Percentiles rank a stretch among this genome's conserved stretches.
Conservation (phyloP, 495 filamentous ascomycete genomes). For the Lasiosphaeris hirsuta region DNA sequence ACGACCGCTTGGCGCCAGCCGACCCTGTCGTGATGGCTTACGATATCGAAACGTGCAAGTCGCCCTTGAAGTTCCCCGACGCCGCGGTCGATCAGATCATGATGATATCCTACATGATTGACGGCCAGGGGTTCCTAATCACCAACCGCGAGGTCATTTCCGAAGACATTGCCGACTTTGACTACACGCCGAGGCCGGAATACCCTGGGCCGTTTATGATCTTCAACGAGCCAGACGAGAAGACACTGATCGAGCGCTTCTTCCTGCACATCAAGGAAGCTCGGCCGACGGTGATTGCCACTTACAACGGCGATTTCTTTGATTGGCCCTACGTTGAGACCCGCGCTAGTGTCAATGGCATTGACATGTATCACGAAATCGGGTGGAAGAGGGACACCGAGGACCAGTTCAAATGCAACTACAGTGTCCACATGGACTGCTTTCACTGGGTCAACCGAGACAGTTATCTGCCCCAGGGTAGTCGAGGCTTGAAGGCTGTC, state of each 20-base stretch:
- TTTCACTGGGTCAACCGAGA: constrained; percentile 99
- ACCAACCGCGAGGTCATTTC: constrained; percentile 98
- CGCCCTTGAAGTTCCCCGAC: constrained; percentile 97
- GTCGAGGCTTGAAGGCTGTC: constrained; percentile 94
- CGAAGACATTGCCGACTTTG: constrained; percentile 95
- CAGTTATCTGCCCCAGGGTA: constrained; percentile 95
- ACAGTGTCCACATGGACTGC: constrained; percentile 98
- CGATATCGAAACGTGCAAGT: constrained; percentile 97
- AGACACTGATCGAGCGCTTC: constrained; percentile 81
- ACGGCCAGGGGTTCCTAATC: constrained; percentile 96
- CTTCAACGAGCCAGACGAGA: constrained; percentile 97
- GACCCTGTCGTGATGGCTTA: constrained; percentile 96
- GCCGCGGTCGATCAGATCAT: constrained; percentile 94
- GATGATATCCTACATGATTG: constrained; percentile 99
- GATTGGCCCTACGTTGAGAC: constrained; percentile 99
- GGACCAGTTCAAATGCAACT: constrained; percentile 90
- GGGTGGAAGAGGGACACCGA: constrained; percentile 93
- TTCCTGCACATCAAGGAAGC: constrained; percentile 95
- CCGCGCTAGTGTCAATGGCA: constrained; percentile 85
- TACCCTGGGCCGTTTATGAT: constrained; percentile 93
- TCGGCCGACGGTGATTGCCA: constrained; percentile 91
- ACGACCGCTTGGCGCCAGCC: constrained; percentile 82
- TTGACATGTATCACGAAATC: constrained; percentile 99
- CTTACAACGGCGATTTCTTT: constrained; percentile 99
- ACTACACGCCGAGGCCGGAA: constrained; percentile 96